phyloP scores from a whole-genome alignment of 2,329 filamentous ascomycete genomes.

The Aspergillus ochraceus region DNA sequence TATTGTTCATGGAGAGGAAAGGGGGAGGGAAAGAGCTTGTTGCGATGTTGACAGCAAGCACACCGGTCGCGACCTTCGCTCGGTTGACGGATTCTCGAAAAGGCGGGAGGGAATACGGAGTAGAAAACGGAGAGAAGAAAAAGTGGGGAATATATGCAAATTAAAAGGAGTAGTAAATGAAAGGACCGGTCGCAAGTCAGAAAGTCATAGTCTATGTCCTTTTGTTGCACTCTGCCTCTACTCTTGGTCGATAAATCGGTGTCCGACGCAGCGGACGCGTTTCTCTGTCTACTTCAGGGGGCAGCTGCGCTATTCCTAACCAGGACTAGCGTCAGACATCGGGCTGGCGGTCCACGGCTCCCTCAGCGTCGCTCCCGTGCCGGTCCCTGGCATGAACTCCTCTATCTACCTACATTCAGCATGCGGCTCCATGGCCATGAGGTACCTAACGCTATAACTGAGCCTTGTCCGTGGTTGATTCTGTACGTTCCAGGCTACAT shows the following conservation, averaged over 20 bases:
- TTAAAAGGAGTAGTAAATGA: not conserved
- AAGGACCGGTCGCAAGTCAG: not conserved
- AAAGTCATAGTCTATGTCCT: slow-evolving; percentile 1
- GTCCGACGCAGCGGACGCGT: slow-evolving; percentile 7
- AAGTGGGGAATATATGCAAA: not conserved
- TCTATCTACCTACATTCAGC: not conserved
- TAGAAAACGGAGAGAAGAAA: not conserved
- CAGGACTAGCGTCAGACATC: not conserved
- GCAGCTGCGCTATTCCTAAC: not conserved
- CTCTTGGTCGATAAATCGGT: slow-evolving; percentile 3
- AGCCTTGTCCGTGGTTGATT: too few relatives aligned
- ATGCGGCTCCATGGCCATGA: not conserved
- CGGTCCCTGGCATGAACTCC: not conserved
- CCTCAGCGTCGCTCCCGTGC: not conserved
- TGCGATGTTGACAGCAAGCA: slow-evolving; percentile 11
- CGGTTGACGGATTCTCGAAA: not conserved
- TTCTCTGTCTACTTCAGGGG: slow-evolving; percentile 11
- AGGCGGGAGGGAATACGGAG: not conserved
- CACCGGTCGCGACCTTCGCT: slow-evolving; percentile 11
- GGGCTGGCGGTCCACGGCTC: slow-evolving; percentile 1
- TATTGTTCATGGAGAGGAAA: slow-evolving; percentile 32
- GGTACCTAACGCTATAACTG: too few relatives aligned
- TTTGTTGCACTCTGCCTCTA: not conserved
- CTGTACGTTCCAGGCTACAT: too few relatives aligned
- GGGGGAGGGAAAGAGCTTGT: not conserved